These are phyloP conservation scores for Echinosophora koreensis DNA, from an alignment of 306 rosid genomes.

Conservation along the genomic window DNA sequence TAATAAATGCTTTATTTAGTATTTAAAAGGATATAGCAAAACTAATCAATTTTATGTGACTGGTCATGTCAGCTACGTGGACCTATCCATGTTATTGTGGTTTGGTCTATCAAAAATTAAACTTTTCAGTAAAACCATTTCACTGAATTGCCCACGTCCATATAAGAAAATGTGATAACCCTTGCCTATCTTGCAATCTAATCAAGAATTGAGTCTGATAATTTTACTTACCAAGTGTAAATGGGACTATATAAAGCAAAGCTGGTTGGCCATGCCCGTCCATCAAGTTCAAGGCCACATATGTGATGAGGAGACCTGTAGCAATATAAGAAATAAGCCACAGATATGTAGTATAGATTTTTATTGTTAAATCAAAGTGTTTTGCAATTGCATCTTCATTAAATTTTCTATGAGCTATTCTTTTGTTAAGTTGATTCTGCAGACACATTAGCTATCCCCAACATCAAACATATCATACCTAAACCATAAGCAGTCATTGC, in stretches of 20 bases:
- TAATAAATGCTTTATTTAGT: too few relatives aligned
- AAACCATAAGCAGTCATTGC: conserved; percentile 97
- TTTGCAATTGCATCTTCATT: neutral
- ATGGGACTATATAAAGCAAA: conserved; percentile 94
- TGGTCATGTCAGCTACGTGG: conserved; percentile 18
- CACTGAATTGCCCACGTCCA: neutral
- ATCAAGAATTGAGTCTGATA: neutral
- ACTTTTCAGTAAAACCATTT: neutral
- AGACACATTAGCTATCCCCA: conserved; percentile 8
- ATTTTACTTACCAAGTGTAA: conserved; percentile 80
- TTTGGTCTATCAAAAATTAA: neutral
- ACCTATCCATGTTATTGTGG: conserved; percentile 2
- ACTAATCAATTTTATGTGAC: neutral
- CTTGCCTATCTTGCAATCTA: neutral
- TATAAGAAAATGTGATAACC: neutral
- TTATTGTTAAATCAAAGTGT: neutral
- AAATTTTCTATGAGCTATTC: conserved; percentile 4
- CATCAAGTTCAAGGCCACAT: conserved; percentile 96
- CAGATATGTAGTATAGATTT: neutral
- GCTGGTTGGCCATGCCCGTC: conserved; percentile 99
- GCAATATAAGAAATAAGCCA: conserved; percentile 29
- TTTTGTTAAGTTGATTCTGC: conserved; percentile 1
- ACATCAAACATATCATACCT: conserved; percentile 67
- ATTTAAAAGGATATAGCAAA: too few relatives aligned
- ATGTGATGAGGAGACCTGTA: conserved; percentile 91